Evolutionary conservation across 441 rosid genomes (phyloP).

Genomic region (Geranium incanum): DNA sequence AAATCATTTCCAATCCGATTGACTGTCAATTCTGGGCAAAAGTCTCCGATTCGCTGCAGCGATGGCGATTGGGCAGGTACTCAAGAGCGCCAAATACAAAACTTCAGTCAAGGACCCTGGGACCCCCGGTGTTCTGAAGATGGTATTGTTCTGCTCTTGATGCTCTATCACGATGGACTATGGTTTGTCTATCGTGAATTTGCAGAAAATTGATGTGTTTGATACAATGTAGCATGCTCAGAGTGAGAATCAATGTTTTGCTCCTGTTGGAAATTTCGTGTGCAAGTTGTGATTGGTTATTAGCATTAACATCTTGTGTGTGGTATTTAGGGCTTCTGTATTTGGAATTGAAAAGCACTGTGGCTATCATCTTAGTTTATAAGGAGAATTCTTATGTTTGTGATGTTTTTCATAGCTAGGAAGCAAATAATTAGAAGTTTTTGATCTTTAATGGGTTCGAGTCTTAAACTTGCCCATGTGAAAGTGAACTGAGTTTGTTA

Average conservation of each 20-base stretch:
- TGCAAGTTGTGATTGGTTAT: neutral
- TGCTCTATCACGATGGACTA: neutral
- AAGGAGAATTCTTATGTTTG: neutral
- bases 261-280: neutral
- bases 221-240: neutral
- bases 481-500: neutral
- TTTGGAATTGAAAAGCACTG: neutral
- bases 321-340: neutral
- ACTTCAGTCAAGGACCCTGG: slow-evolving; percentile 69
- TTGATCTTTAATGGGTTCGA: neutral
- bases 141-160: slow-evolving; percentile 32
- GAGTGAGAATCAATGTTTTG: neutral
- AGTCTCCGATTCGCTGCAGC: neutral
- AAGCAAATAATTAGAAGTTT: neutral
- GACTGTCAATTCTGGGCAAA: neutral
- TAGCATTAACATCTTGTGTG: neutral
- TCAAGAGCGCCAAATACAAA: slow-evolving; percentile 67
- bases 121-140: slow-evolving; percentile 52
- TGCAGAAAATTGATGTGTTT: neutral
- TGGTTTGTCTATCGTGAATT: neutral
- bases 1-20: neutral
- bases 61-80: slow-evolving; percentile 56
- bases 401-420: neutral
- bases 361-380: neutral
- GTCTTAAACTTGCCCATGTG: neutral